Evolutionary conservation across 2,329 filamentous ascomycete species (phyloP), one percentile per base, ranked within the genome.

Genomic region (Aurifilum marmelostoma): DNA sequence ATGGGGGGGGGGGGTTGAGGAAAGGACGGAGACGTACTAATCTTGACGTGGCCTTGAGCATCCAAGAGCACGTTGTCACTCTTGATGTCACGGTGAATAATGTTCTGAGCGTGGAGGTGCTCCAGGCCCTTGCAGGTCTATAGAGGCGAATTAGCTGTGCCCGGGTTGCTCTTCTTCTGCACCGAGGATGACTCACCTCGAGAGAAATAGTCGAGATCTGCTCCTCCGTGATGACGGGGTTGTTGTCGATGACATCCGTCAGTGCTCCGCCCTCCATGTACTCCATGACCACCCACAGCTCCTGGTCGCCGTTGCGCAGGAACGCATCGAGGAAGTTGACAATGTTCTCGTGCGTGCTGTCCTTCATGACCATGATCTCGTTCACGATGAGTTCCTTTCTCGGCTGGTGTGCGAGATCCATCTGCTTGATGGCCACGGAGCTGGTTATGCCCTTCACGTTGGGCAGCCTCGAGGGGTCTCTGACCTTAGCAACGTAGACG

Each of bases 251-350:
- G 71, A 99, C 94, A 84, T 99, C 96, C 1, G 96, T 99, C 79
- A 99, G 83, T 71, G 96, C 93, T 82, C 96, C 96, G 75, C 96
- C 96, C 82, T 99, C 96, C 96, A 99, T 99, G 77, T 94, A 99
- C 83, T 99, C 96, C 96, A 99, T 97, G 65, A 99, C 95, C 14
- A 99, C 94, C 96, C 96, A 99, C n/a, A 99, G 87, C 79, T 99
- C 96, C 67, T 92, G 88, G 76, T 92, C 94, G 80, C 96, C 95
- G 79, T 97, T 97, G 76, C 96, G 92, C 77, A 99, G 83, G 85
- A 98, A 99, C 3, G 95, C 94, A 75, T 99, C 96, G 43, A 99
- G 84, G 83, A 97, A 99, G 82, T 99, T 99, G 81, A 99, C 96
- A 83, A 99, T 99, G 81, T 99, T 99, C 71, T 92, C 91, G 80